Base-by-base conservation (phyloP, 345 rosid species). In the Salix purpurea region DNA sequence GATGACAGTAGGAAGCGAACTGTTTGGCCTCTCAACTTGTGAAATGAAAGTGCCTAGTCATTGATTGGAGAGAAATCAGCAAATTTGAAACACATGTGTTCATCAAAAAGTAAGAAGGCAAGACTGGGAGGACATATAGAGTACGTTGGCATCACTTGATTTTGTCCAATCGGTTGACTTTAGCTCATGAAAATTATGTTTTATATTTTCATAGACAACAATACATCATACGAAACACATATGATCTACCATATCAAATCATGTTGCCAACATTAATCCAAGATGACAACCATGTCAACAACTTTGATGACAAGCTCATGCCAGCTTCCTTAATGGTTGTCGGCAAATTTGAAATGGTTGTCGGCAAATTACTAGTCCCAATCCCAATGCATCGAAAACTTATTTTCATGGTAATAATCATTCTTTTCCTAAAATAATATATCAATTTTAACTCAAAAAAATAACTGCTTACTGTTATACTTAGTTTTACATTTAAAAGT, bases 1-100 rank as follows among this genome's bases (percentile, higher is more conserved):
- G 68, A 91, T 86, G 32, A 90, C 98, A 67, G 89, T 75, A 61
- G 95, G 98, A 67, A 18, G 70, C 28, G 88, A 76, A 78, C 82
- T 73, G 70, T 85, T 87, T 83, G 81, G 89, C 73, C 81, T 83
- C 84, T 81, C 86, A 26, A 85, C 48, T 36, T 84, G 80, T 21
- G 86, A 84, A 24, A 84, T 72, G 72, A 86, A 78, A 44, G 84
- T 61, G 6, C 76, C 97, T 89, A 75, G 28, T 46, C 44, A 67
- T 23, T 34, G 58, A 23, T 74, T 8, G 56, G 72, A 76, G 13
- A 75, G 3, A 34, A 73, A 15, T 68, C 30, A 71, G 30, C 16
- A 48, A 66, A 30, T 1, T 24, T 21, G 65, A 23, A 65, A 48
- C 40, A 64, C 13, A 54, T 21, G 54, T 16, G 39, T 36, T 34